Percentiles rank a stretch among this genome's conserved stretches.
Conservation (phyloP, 257 asterid species). For the Nicotiana benthamiana region DNA sequence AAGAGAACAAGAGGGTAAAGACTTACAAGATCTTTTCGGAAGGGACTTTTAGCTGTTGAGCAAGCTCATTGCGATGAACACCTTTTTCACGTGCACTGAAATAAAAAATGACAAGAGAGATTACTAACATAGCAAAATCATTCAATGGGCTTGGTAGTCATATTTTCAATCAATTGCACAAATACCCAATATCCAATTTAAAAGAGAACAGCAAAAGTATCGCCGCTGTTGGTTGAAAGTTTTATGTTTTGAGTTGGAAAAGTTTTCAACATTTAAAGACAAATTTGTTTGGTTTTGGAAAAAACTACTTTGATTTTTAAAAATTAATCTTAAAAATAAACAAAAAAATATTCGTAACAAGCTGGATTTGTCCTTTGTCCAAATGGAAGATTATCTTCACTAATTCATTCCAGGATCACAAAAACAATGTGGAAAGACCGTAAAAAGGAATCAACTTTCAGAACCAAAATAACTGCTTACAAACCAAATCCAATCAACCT, state of each 20-base stretch:
- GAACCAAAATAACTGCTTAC: neutral
- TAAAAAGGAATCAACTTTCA: neutral
- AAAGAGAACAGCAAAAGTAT: neutral
- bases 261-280: neutral
- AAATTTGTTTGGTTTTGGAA: neutral
- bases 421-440: neutral
- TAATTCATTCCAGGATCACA: neutral
- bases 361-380: neutral
- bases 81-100: slow-evolving; percentile 57
- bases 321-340: neutral
- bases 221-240: neutral
- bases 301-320: neutral
- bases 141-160: neutral
- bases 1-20: slow-evolving; percentile 11
- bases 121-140: neutral
- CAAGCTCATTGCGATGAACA: slow-evolving; percentile 52
- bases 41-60: slow-evolving; percentile 43
- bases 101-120: slow-evolving; percentile 10
- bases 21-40: slow-evolving; percentile 41
- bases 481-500: too few relatives aligned
- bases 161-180: neutral
- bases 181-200: neutral
- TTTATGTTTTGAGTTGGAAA: neutral
- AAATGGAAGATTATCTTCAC: neutral
- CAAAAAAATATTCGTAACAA: neutral